phyloP scores from a whole-genome alignment of 208 protist genomes.

The Phytomonas francai region DNA sequence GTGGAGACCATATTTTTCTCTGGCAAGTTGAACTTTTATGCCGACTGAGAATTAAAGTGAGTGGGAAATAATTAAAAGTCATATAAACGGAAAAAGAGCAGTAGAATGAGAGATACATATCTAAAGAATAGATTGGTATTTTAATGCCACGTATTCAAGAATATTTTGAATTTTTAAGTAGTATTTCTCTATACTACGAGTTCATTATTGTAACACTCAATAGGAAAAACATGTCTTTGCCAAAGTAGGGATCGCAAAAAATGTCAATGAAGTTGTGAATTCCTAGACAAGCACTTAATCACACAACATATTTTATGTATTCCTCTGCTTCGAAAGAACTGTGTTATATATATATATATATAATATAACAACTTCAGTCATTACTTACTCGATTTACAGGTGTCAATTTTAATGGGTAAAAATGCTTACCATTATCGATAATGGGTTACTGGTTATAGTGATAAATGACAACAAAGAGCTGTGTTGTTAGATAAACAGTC shows the following conservation, averaged over 20 bases:
- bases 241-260: background rate
- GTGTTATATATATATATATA: background rate
- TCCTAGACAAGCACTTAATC: background rate
- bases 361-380: background rate
- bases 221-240: background rate
- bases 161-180: background rate
- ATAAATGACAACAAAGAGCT: no score
- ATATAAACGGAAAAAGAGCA: constrained; percentile 3
- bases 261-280: background rate
- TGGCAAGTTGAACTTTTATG: constrained; percentile 48
- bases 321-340: background rate
- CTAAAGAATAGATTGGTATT: background rate
- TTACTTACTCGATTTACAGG: background rate
- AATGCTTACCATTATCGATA: background rate
- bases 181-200: background rate
- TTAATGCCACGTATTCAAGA: background rate
- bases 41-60: background rate
- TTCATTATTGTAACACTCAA: background rate
- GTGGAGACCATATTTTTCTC: constrained; percentile 85
- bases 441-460: background rate
- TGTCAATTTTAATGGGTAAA: background rate
- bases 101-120: constrained; percentile 7
- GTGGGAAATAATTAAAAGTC: background rate
- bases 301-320: background rate
- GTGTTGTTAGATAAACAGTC: background rate